These are phyloP conservation scores for Aspergillus sparsus DNA, from an alignment of 495 filamentous ascomycete species.

Conservation along the genomic window DNA sequence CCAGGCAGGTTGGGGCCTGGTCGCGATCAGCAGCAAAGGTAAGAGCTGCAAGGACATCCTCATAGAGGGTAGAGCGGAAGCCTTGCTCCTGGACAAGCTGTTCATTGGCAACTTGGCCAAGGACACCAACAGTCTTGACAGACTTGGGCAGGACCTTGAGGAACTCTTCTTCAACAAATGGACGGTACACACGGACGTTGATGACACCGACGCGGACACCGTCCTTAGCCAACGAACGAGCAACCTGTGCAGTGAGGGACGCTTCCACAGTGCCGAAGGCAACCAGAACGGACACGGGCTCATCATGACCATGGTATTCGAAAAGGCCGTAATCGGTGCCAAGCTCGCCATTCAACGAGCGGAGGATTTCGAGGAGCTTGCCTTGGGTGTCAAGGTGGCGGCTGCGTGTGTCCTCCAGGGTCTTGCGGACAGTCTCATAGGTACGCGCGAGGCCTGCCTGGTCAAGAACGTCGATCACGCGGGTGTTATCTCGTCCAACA, in stretches of 20 bases:
- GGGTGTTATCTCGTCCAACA: slow-evolving; percentile 79
- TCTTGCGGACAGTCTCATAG: slow-evolving; percentile 68
- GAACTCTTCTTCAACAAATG: slow-evolving; percentile 93
- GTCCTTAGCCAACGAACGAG: slow-evolving; percentile 65
- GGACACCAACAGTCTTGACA: slow-evolving; percentile 67
- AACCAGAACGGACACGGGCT: slow-evolving; percentile 77
- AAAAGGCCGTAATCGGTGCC: slow-evolving; percentile 91
- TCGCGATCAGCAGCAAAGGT: slow-evolving; percentile 70
- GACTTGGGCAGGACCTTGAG: slow-evolving; percentile 74
- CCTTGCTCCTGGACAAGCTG: slow-evolving; percentile 64
- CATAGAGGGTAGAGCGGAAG: slow-evolving; percentile 78
- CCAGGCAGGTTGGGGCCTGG: slow-evolving; percentile 61
- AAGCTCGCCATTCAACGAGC: slow-evolving; percentile 85
- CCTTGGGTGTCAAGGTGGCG: slow-evolving; percentile 73
- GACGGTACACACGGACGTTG: slow-evolving; percentile 89
- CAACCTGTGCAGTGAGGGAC: slow-evolving; percentile 80
- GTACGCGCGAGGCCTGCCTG: slow-evolving; percentile 66
- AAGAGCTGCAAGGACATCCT: slow-evolving; percentile 82
- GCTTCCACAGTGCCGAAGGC: slow-evolving; percentile 91
- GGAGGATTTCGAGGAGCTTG: slow-evolving; percentile 71
- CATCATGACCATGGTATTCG: slow-evolving; percentile 86
- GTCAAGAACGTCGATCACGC: slow-evolving; percentile 82
- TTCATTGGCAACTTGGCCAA: slow-evolving; percentile 62
- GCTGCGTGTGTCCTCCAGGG: slow-evolving; percentile 59
- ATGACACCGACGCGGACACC: slow-evolving; percentile 80